Conservation (phyloP, 345 rosid species). For the Pseudoturritis turrita region DNA sequence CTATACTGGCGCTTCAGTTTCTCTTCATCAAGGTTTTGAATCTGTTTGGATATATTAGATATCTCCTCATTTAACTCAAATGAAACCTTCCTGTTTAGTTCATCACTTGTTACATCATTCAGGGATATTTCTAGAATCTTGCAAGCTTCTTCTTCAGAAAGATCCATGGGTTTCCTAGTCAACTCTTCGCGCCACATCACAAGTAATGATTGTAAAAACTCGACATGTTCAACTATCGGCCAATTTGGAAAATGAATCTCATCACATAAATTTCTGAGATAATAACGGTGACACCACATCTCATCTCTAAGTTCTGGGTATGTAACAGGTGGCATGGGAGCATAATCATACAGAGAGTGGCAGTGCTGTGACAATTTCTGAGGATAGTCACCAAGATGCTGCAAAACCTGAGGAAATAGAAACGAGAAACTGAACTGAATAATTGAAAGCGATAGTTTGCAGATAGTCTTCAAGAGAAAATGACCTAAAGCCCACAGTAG, state of each 20-base stretch:
- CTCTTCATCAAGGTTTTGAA: slow-evolving; percentile 98
- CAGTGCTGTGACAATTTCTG: slow-evolving; percentile 97
- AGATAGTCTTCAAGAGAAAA: background rate
- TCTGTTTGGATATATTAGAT: slow-evolving; percentile 68
- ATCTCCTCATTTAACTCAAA: slow-evolving; percentile 47
- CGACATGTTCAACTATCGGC: slow-evolving; percentile 98
- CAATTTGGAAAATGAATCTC: slow-evolving; percentile 94
- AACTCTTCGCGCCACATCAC: slow-evolving; percentile 99
- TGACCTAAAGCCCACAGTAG: background rate
- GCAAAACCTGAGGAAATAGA: slow-evolving; percentile 68
- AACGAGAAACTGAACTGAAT: slow-evolving; percentile 10
- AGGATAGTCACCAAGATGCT: slow-evolving; percentile 98
- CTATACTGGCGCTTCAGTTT: slow-evolving; percentile 98
- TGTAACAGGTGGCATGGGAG: slow-evolving; percentile 99
- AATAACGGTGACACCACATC: slow-evolving; percentile 99
- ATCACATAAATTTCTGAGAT: slow-evolving; percentile 90
- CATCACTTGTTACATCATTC: slow-evolving; percentile 69
- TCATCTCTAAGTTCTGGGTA: slow-evolving; percentile 98
- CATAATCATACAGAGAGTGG: slow-evolving; percentile 89
- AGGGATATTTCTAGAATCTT: slow-evolving; percentile 82
- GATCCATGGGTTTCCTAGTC: slow-evolving; percentile 97
- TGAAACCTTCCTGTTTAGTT: slow-evolving; percentile 33
- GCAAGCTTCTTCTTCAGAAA: slow-evolving; percentile 99
- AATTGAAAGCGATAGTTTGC: background rate
- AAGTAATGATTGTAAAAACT: slow-evolving; percentile 86